Percentiles rank a stretch among this genome's conserved stretches.
These are phyloP conservation scores for Thamnidium elegans DNA, from an alignment of 192 early-diverging fungal genomes.

Conservation along the genomic window DNA sequence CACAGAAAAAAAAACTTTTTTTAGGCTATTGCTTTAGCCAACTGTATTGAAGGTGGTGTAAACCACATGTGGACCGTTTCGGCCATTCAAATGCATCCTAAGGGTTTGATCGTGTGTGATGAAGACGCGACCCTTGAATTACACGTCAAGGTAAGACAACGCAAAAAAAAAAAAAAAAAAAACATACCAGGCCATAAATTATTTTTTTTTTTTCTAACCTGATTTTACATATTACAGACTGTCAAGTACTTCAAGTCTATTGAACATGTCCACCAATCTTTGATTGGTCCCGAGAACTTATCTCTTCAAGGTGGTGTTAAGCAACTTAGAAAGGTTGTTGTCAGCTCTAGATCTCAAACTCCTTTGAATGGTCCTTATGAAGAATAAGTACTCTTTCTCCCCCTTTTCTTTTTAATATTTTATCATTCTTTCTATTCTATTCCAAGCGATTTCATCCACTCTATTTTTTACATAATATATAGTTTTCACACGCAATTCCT, in stretches of 20 bases:
- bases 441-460: conserved; percentile 4
- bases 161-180: not conserved
- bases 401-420: no score
- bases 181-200: not conserved
- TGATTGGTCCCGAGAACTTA: conserved; percentile 69
- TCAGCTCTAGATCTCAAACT: conserved; percentile 12
- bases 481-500: not conserved
- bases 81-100: conserved; percentile 78
- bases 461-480: conserved; percentile 1
- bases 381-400: not conserved
- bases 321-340: conserved; percentile 10
- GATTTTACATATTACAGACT: conserved; percentile 38
- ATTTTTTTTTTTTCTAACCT: not conserved
- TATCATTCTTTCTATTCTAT: not conserved
- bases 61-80: conserved; percentile 90
- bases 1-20: conserved; percentile 1
- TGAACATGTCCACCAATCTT: conserved; percentile 73
- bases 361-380: conserved; percentile 10
- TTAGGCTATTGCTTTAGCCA: conserved; percentile 69
- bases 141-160: conserved; percentile 62
- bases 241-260: conserved; percentile 87
- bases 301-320: conserved; percentile 48
- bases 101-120: conserved; percentile 79
- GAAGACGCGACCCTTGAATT: conserved; percentile 84
- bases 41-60: conserved; percentile 78